Percentiles rank a stretch among this genome's conserved stretches.
phyloP scores from a whole-genome alignment of 1,139 yeast genomes.

The Chernovozyma sophiae-reginae region DNA sequence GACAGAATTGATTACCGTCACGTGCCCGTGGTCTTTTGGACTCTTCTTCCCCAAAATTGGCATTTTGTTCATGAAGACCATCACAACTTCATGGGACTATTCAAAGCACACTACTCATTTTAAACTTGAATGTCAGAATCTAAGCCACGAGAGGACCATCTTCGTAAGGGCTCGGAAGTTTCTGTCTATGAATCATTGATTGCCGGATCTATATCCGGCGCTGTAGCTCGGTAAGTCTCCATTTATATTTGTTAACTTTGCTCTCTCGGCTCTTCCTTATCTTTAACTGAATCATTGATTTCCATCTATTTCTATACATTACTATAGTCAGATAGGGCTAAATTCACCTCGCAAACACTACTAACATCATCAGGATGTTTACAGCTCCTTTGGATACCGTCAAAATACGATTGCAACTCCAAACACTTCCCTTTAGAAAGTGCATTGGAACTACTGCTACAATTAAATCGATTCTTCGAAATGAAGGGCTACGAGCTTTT shows the following conservation, averaged over 20 bases:
- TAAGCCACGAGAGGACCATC: slow-evolving; percentile 39
- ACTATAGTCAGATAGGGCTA: no score
- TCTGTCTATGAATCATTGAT: slow-evolving; percentile 41
- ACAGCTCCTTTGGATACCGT: slow-evolving; percentile 90
- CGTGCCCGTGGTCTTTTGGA: no score
- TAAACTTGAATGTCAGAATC: neutral
- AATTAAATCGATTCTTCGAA: slow-evolving; percentile 19
- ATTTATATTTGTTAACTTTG: neutral
- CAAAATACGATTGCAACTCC: slow-evolving; percentile 78
- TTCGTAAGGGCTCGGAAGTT: slow-evolving; percentile 48
- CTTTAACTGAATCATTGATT: no score
- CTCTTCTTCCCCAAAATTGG: no score
- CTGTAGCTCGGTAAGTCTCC: slow-evolving; percentile 46
- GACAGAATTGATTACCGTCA: no score
- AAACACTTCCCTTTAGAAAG: slow-evolving; percentile 9
- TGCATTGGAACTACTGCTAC: slow-evolving; percentile 15
- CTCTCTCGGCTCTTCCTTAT: no score
- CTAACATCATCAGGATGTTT: slow-evolving; percentile 38
- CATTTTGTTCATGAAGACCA: no score
- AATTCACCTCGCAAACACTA: slow-evolving; percentile 15
- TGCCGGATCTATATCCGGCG: slow-evolving; percentile 75
- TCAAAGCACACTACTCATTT: no score
- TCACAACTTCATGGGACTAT: no score
- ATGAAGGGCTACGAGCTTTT: slow-evolving; percentile 48
- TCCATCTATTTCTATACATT: no score